Base-by-base conservation (phyloP, 805 yeast species). In the Myxozyma neotropica region DNA sequence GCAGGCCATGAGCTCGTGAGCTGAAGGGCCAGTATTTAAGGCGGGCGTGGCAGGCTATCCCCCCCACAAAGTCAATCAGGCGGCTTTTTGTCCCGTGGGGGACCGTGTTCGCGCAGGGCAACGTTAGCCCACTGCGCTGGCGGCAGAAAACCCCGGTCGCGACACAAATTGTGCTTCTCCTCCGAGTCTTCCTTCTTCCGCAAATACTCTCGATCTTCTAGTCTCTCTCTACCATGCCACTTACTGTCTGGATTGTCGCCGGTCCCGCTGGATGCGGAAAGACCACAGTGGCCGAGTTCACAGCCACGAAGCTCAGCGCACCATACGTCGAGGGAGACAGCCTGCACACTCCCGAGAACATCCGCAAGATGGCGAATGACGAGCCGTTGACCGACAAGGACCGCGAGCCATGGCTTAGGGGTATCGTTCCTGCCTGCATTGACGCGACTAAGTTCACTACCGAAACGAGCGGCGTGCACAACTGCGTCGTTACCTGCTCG, bases 261-360 rank as follows among this genome's bases (percentile, higher is more conserved):
- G 99, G 99, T 0, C 96, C 98, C 0, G 92, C 97, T 0, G 98
- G 98, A 7, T 88, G 96, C 1, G 99, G 99, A 0, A 94, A 94
- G 72, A 80, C 95, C 23, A 89, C 97, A 1, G 81, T 88, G 19
- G 96, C 89, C 0, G 75, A 75, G 13, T 68, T 72, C 10, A 69
- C 92, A 21, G 72, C 86, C 0, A 60, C 74, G 21, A 69, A 73
- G 23, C 78, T 83, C 19, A 59, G 72, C 2, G 78, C 86, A 50
- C 78, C 83, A 1, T 91, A 82, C 70, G 72, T 91, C 12, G 99
- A 94, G 72, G 99, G 98, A 4, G 99, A 94, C 72, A 73, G 77
- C 1, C 52, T 63, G 17, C 68, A 65, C 44, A 35, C 68, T 8
- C 42, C 55, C 35, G 63, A 70, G 55, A 94, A 94, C 71, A 78